Base-by-base conservation (phyloP, 2,329 filamentous ascomycete genomes). In the Calonectria naviculata region DNA sequence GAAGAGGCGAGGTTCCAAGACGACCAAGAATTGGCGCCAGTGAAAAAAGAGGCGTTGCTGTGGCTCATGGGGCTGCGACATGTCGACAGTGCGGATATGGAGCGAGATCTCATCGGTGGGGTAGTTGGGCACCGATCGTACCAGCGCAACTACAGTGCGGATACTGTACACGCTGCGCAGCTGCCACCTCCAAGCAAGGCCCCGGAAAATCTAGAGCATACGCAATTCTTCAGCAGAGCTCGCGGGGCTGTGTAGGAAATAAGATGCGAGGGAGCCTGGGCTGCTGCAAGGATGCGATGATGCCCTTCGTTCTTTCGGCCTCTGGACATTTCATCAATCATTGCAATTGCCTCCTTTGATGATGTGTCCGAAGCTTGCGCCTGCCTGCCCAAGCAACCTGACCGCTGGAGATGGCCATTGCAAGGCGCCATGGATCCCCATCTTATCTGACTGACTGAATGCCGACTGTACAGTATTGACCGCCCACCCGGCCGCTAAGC, bases 31-130 rank as follows among this genome's bases (percentile, higher is more conserved):
- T 24, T 26, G 24, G 56, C 29, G 31, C 49, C 24, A 31, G 24
- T 24, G 61, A 17, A 26, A 41, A 42, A 46, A 29, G 54, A 36
- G 68, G 63, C 68, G 46, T 52, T 38, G 47, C 28, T 63, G 68
- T 71, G 68, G 68, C 68, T 71, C 46, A 67, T 67, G 28, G 49
- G 64, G 24, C 56, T 28, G 38, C 7, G 34, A 61, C 52, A 38
- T 41, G 41, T 34, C 49, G 19, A 69, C 67, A 69, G 67, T 69
- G 67, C 67, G 67, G 67, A 69, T 65, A 60, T 28, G 58, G 31
- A 19, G 31, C 36, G 60, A 54, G 13, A 24, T 21, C 36, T 42
- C 47, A 26, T 13, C 15, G 17, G 66, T 64, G 60, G 58, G 41
- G 66, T 29, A 38, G 47, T 65, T 65, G 67, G 67, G 67, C 67